A percentile compares a stretch with the other conserved stretches of the same genome.
These are phyloP conservation scores for Paramecium octaurelia DNA, from an alignment of 73 alveolate genomes.

Conservation along the genomic window DNA sequence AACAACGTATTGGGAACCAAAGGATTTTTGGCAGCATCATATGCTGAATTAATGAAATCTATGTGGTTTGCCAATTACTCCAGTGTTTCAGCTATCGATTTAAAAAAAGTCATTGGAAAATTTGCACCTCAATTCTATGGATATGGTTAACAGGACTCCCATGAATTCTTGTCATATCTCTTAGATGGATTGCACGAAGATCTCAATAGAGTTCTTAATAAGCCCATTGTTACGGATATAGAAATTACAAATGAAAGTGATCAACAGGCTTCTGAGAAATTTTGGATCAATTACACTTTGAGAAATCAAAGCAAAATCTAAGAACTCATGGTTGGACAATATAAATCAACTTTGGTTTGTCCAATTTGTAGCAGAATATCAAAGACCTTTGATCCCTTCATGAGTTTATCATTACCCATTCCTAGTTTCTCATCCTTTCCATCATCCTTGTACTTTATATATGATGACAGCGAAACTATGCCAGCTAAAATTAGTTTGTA, in stretches of 20 bases:
- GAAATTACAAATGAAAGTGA: constrained; percentile 74
- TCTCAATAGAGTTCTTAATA: constrained; percentile 71
- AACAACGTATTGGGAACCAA: constrained; percentile 60
- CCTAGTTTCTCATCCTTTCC: constrained; percentile 9
- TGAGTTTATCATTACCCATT: constrained; percentile 66
- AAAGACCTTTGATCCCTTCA: constrained; percentile 83
- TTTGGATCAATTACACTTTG: constrained; percentile 74
- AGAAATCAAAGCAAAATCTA: constrained; percentile 77
- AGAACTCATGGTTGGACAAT: constrained; percentile 84
- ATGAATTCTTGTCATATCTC: constrained; percentile 75
- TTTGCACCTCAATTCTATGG: constrained; percentile 69
- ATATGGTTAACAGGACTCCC: constrained; percentile 82
- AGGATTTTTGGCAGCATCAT: constrained; percentile 75
- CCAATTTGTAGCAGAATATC: constrained; percentile 75
- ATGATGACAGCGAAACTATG: not conserved
- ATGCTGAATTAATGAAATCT: constrained; percentile 79
- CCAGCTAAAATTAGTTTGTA: constrained; percentile 28
- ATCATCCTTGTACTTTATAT: not conserved
- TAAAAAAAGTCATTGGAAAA: constrained; percentile 75
- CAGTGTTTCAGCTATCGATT: constrained; percentile 72
- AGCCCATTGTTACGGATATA: constrained; percentile 73
- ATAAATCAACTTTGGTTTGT: constrained; percentile 77
- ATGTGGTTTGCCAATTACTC: constrained; percentile 83
- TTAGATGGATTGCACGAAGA: constrained; percentile 88
- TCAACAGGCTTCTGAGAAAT: constrained; percentile 67